These are phyloP conservation scores for Debaryomyces coudertii DNA, from an alignment of 1,139 yeast species.

Conservation along the genomic window DNA sequence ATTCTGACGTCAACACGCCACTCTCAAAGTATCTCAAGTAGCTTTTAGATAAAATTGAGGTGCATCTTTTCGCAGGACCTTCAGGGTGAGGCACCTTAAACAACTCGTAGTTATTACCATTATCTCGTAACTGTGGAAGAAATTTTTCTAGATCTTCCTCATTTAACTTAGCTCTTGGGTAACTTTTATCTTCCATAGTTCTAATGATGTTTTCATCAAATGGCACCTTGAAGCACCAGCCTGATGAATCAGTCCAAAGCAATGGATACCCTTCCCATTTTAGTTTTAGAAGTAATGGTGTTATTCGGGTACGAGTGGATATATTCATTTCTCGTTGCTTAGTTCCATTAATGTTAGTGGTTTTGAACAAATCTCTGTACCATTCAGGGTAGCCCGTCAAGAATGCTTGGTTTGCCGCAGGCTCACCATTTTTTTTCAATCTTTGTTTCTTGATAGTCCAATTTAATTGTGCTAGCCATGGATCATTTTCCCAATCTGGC, in stretches of 20 bases:
- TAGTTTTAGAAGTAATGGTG: slow-evolving; percentile 74
- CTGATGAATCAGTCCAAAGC: slow-evolving; percentile 74
- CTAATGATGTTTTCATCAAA: slow-evolving; percentile 37
- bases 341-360: slow-evolving; percentile 32
- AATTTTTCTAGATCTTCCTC: slow-evolving; percentile 29
- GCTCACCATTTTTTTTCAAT: slow-evolving; percentile 72
- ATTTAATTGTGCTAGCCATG: slow-evolving; percentile 88
- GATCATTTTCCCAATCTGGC: slow-evolving; percentile 55
- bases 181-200: slow-evolving; percentile 54
- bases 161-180: slow-evolving; percentile 41
- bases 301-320: slow-evolving; percentile 71
- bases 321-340: slow-evolving; percentile 50
- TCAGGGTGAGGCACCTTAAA: slow-evolving; percentile 91
- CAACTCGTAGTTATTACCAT: slow-evolving; percentile 32
- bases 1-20: slow-evolving; percentile 72
- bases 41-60: slow-evolving; percentile 78
- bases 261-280: slow-evolving; percentile 88
- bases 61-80: slow-evolving; percentile 75
- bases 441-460: slow-evolving; percentile 73
- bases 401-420: slow-evolving; percentile 73
- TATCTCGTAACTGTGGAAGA: slow-evolving; percentile 28
- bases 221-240: slow-evolving; percentile 86
- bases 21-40: slow-evolving; percentile 74
- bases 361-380: slow-evolving; percentile 75
- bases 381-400: slow-evolving; percentile 93